These are phyloP conservation scores for Xylaria sp. DNA, from an alignment of 2,329 filamentous ascomycete species.

Conservation along the genomic window DNA sequence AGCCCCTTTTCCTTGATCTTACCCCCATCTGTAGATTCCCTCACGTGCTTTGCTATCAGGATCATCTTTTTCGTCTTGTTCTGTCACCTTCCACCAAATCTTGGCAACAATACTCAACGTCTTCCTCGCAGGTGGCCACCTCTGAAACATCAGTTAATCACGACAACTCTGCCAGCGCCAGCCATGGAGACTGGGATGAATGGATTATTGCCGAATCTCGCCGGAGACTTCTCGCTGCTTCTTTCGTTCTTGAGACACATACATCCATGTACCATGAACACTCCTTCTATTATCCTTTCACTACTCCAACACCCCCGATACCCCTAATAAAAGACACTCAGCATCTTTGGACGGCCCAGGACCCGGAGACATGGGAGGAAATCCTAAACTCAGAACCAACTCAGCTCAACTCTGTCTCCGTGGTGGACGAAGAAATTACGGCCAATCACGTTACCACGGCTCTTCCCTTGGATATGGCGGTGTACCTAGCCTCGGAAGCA, in stretches of 20 bases:
- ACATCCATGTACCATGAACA: slow-evolving; percentile 61
- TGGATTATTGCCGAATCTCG: slow-evolving; percentile 61
- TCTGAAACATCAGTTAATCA: slow-evolving; percentile 38
- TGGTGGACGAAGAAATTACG: slow-evolving; percentile 45
- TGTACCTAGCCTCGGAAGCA: slow-evolving; percentile 40
- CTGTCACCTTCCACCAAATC: slow-evolving; percentile 37
- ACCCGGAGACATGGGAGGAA: slow-evolving; percentile 53
- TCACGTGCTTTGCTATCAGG: slow-evolving; percentile 43
- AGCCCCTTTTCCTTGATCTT: slow-evolving; percentile 39
- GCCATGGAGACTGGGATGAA: slow-evolving; percentile 51
- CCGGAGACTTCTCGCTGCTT: slow-evolving; percentile 60
- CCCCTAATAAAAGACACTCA: slow-evolving; percentile 53
- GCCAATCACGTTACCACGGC: slow-evolving; percentile 44
- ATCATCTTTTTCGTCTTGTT: slow-evolving; percentile 44
- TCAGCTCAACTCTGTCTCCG: slow-evolving; percentile 37
- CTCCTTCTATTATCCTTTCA: slow-evolving; percentile 46
- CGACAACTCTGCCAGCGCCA: slow-evolving; percentile 32
- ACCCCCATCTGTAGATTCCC: slow-evolving; percentile 36
- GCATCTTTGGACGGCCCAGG: slow-evolving; percentile 56
- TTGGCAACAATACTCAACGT: slow-evolving; percentile 44
- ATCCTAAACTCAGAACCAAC: slow-evolving; percentile 33
- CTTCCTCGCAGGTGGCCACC: slow-evolving; percentile 49
- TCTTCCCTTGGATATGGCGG: slow-evolving; percentile 35
- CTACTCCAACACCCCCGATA: slow-evolving; percentile 47
- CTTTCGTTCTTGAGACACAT: slow-evolving; percentile 63